Base-by-base conservation (phyloP, 2,329 filamentous ascomycete genomes). In the Sporothrix pallida region DNA sequence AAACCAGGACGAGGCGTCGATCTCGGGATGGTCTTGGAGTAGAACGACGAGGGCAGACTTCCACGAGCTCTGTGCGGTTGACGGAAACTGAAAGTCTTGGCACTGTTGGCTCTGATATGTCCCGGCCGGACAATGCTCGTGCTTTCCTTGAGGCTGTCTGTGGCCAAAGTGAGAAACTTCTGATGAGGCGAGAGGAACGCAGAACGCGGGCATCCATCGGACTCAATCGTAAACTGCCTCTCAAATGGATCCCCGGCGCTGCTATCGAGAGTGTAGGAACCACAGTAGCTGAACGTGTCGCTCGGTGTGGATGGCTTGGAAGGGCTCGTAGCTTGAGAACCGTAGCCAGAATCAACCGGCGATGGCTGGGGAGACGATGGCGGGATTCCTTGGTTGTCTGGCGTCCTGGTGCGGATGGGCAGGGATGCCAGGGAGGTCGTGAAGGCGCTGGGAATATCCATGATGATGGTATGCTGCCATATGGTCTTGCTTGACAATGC, bases 291-390 rank as follows among this genome's bases (percentile, higher is more conserved):
- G 6, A 60, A 69, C 2, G 50, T 4, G 2, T 52, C 20, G 2
- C 10, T 37, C 0, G 67, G 44, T 0, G 52, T 54, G 0, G 60
- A 70, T 1, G 50, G 52, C 8, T 73, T 73, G 9, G 65, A 68
- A 3, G 76, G 76, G 1, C 71, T 74, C 68, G 71, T 42, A 0
- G 62, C 31, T 23, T 73, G 70, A 42, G 76, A 77, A 46, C 67
- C 74, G 50, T 77, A 77, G 20, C 76, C 76, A 2, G 76, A 77
- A 31, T 77, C 76, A 10, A 56, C 37, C 37, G 70, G 73, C 9
- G 72, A 68, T 5, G 42, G 13, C 26, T 13, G 15, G 20, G 44
- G 46, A 37, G 62, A 46, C 42, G 50, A 46, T 4, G 37, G 70
- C 56, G 58, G 50, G 15, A 10, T 3, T 1, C 15, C 56, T 12